Percentiles rank a stretch among this genome's conserved stretches.
These are phyloP conservation scores for Sambucus nigra DNA, from an alignment of 129 eudicot species.

Conservation along the genomic window DNA sequence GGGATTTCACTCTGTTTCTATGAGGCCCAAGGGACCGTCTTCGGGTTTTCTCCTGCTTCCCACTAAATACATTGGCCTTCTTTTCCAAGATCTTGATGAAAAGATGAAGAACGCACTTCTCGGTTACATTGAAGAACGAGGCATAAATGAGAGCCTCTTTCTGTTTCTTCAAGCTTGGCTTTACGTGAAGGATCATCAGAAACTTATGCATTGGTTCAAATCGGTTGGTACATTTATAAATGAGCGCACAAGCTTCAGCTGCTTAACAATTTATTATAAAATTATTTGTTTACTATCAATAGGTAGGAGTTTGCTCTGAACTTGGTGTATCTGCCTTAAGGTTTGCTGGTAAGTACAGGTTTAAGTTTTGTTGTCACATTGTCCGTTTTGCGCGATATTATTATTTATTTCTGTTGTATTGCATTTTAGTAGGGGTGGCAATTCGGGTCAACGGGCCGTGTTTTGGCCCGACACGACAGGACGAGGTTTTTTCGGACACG, in stretches of 20 bases:
- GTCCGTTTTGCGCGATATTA: not conserved
- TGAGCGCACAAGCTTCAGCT: slow-evolving; percentile 23
- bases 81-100: slow-evolving; percentile 62
- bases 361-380: not conserved
- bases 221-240: slow-evolving; percentile 50
- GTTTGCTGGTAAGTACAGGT: not conserved
- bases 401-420: not conserved
- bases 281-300: too few relatives aligned
- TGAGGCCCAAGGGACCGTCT: slow-evolving; percentile 50
- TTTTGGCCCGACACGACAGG: too few relatives aligned
- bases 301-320: too few relatives aligned
- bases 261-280: not conserved
- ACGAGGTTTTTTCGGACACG: too few relatives aligned
- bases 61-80: slow-evolving; percentile 55
- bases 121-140: slow-evolving; percentile 70
- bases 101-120: slow-evolving; percentile 77
- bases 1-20: slow-evolving; percentile 81
- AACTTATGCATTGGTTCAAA: slow-evolving; percentile 85
- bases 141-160: slow-evolving; percentile 66
- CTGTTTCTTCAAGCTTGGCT: slow-evolving; percentile 97
- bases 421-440: not conserved
- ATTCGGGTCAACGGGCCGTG: too few relatives aligned
- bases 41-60: slow-evolving; percentile 37
- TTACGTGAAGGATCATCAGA: slow-evolving; percentile 79
- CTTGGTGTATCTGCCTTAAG: not conserved